phyloP scores from a whole-genome alignment of 1,284 basidiomycete genomes.

The Sanguinoderma infundibulare region DNA sequence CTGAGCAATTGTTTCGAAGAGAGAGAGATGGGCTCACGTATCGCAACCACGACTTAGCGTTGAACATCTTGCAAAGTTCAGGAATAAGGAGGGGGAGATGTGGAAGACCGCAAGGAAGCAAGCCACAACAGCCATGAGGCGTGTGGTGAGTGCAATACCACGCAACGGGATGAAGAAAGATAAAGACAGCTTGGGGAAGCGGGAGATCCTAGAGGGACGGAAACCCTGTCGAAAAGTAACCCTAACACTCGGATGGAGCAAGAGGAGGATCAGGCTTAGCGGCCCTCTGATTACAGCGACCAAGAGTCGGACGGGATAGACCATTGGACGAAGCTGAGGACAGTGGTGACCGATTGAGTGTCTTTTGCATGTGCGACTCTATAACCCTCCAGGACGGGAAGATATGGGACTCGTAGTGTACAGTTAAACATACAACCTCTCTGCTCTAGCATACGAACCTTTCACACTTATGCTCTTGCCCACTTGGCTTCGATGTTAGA shows the following conservation, averaged over 20 bases:
- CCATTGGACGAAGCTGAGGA: neutral
- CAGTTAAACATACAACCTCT: neutral
- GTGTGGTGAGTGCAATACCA: neutral
- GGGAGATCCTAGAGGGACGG: slow-evolving; percentile 26
- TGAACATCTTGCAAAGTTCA: slow-evolving; percentile 49
- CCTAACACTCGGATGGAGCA: neutral
- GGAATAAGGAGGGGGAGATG: slow-evolving; percentile 42
- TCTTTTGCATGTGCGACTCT: neutral
- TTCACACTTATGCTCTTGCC: slow-evolving; percentile 55
- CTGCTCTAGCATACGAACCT: neutral
- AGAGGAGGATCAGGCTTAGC: neutral
- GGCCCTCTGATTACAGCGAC: neutral
- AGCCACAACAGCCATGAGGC: slow-evolving; percentile 8
- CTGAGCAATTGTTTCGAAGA: neutral
- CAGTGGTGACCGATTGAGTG: neutral
- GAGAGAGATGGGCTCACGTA: neutral
- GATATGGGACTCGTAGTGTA: slow-evolving; percentile 7
- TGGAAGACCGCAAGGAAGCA: slow-evolving; percentile 38
- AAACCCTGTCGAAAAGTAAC: neutral
- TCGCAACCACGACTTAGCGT: slow-evolving; percentile 38
- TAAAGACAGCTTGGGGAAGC: slow-evolving; percentile 5
- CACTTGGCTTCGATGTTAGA: slow-evolving; percentile 66
- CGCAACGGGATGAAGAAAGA: neutral
- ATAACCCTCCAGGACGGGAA: no score
- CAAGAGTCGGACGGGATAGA: neutral